Base-by-base conservation (phyloP, 108 stramenopile genomes). In the Stephanodiscus minutulus region DNA sequence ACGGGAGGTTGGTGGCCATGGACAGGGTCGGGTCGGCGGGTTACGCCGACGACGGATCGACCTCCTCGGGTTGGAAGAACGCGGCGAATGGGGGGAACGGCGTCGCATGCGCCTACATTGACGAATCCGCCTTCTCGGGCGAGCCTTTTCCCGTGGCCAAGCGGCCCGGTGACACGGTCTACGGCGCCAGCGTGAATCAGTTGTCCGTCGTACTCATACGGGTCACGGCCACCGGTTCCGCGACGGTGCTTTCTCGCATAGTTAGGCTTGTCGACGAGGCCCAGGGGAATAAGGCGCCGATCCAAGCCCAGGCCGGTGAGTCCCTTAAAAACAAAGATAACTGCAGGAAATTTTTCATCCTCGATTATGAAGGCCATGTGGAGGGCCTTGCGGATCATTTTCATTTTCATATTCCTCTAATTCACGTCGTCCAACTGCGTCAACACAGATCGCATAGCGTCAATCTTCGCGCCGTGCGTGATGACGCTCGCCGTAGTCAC, bases 61-160 rank as follows among this genome's bases (percentile, higher is more conserved):
- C 33, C 46, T 41, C 22, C 39, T 33, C 31, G 31, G 31, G n/a
- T n/a, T n/a, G 31, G 31, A 33, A 33, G 21, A 22, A 47, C 29
- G 55, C 31, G 5, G 3, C 13, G 6, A 65, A 68, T 10, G 43
- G 21, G 48, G 64, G 52, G 18, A 50, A 57, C 22, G 62, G 52
- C 25, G 53, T 28, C 25, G 61, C 56, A 7, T 73, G 80, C 64
- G 79, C 72, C 22, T 89, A 83, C 70, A 78, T 90, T 25, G 97
- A 99, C 82, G 97, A 98, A 72, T 87, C 85, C 25, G 91, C 94
- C 64, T 81, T 99, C 29, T 94, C 96, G 0, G 98, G 98, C 13
- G 98, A 99, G 69, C 86, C 94, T 3, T 85, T 92, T 61, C 94
- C 96, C 9, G 89, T 94, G 1, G 82, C 90, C 47, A 96, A 96